These are phyloP conservation scores for Didymella segeticola DNA, from an alignment of 2,329 filamentous ascomycete genomes.

Conservation along the genomic window DNA sequence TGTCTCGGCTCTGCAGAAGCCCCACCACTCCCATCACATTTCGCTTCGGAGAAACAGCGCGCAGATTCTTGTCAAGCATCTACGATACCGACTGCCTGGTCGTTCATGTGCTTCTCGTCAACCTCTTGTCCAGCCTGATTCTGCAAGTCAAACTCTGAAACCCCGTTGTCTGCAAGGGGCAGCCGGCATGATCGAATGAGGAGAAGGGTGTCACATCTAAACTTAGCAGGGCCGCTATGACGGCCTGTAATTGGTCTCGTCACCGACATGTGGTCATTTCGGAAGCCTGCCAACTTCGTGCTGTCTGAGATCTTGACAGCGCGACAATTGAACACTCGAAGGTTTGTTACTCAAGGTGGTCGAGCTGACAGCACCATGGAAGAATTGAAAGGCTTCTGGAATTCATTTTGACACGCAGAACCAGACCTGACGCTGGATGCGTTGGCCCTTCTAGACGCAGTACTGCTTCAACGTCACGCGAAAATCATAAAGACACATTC, in stretches of 20 bases:
- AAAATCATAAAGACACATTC: neutral
- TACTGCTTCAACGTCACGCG: neutral
- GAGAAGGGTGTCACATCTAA: constrained; percentile 43
- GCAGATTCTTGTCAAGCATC: neutral
- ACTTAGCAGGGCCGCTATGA: constrained; percentile 40
- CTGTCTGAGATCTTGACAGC: constrained; percentile 19
- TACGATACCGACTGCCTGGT: constrained; percentile 3
- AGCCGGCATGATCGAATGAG: constrained; percentile 9
- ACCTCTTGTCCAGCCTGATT: constrained; percentile 4
- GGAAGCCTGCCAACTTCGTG: constrained; percentile 9
- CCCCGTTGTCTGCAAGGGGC: constrained; percentile 30
- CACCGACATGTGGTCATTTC: constrained; percentile 10
- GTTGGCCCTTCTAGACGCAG: neutral
- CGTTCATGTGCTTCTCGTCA: constrained; percentile 5
- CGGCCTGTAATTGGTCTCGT: constrained; percentile 34
- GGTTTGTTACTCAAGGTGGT: constrained; percentile 4
- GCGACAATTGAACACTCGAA: constrained; percentile 8
- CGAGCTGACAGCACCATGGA: constrained; percentile 16
- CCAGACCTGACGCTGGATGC: neutral
- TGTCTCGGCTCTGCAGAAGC: constrained; percentile 13
- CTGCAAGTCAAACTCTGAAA: constrained; percentile 44
- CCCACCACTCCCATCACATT: constrained; percentile 10
- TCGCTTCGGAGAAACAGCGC: constrained; percentile 2
- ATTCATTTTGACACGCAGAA: constrained; percentile 22
- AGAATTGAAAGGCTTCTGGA: constrained; percentile 30